Percentiles rank a stretch among this genome's conserved stretches.
Conservation (phyloP, 768 basidiomycete species). For the Tephrocybe sp. region DNA sequence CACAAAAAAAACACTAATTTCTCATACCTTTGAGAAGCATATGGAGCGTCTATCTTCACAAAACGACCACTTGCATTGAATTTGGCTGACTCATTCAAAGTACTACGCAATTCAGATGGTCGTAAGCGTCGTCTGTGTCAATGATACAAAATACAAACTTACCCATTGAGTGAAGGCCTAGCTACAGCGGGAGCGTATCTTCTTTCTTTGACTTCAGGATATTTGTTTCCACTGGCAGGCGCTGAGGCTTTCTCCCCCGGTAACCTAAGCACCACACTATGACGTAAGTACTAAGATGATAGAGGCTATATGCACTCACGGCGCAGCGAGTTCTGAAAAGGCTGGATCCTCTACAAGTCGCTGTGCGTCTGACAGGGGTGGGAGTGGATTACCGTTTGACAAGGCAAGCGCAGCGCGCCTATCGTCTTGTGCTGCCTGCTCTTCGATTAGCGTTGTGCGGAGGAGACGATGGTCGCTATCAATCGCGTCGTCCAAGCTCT, state of each 20-base stretch:
- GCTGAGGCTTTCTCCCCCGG: no score
- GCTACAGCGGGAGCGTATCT: no score
- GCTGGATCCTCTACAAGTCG: conserved; percentile 13
- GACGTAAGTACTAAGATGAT: not conserved
- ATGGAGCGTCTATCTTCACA: not conserved
- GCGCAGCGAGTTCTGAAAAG: conserved; percentile 4
- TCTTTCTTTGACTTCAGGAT: no score
- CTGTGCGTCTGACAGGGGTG: conserved; percentile 16
- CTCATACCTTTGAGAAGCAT: not conserved
- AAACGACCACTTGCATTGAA: not conserved
- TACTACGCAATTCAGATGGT: no score
- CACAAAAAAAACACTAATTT: no score
- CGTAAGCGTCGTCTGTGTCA: no score
- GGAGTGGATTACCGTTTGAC: conserved; percentile 6
- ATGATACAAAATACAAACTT: no score
- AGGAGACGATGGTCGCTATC: conserved; percentile 13
- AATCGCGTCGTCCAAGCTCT: conserved; percentile 16
- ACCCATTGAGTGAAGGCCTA: no score
- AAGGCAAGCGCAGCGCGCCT: conserved; percentile 15
- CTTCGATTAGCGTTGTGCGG: conserved; percentile 7
- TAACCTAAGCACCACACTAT: no score
- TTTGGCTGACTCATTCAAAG: not conserved
- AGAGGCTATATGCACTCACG: conserved; percentile 2
- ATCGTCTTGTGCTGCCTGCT: conserved; percentile 19
- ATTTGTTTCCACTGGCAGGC: no score